Base-by-base conservation (phyloP, 2,329 filamentous ascomycete species). In the Venturia pyrina region DNA sequence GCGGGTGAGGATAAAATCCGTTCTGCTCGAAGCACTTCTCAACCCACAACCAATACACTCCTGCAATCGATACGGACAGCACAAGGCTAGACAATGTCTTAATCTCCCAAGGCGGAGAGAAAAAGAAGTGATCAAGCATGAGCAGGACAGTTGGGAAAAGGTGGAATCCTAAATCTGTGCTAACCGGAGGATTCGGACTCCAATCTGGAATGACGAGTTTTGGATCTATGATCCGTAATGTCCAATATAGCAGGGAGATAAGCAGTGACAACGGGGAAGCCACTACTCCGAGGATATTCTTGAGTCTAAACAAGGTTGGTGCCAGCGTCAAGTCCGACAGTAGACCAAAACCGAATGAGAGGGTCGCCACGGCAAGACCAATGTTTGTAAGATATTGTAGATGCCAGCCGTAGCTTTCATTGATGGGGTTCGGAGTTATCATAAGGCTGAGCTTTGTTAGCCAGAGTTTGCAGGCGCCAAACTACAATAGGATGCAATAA, bases 1-100 rank as follows among this genome's bases (percentile, higher is more conserved):
- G 82, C 1, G 93, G 92, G 75, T 97, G 96, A 0, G 92, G 91
- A 70, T 96, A 96, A 70, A 82, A 87, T 65, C 87, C 85, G 70
- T 91, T 91, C 67, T 83, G 79, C 57, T 80, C 80, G 70, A 84
- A 89, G 77, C 89, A 91, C 32, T 85, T 80, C 75, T 92, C 88
- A 32, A 91, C 84, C 89, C 89, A 93, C 69, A 83, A 83, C 88
- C 89, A 93, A 75, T 93, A 93, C 2, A 77, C 73, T 68, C 89
- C 85, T 0, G 87, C 88, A 56, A 91, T 75, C 1, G 69, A 73
- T 15, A 82, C 82, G 69, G 85, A 86, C 34, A 89, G 72, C 1
- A 78, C 77, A 71, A 89, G 80, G 5, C 86, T 83, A 1, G 82
- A 80, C n/a, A 86, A 79, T 8, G 81, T 80, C 11, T 82, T 80